Conservation (phyloP, 306 rosid genomes). For the Citrullus colocynthis region DNA sequence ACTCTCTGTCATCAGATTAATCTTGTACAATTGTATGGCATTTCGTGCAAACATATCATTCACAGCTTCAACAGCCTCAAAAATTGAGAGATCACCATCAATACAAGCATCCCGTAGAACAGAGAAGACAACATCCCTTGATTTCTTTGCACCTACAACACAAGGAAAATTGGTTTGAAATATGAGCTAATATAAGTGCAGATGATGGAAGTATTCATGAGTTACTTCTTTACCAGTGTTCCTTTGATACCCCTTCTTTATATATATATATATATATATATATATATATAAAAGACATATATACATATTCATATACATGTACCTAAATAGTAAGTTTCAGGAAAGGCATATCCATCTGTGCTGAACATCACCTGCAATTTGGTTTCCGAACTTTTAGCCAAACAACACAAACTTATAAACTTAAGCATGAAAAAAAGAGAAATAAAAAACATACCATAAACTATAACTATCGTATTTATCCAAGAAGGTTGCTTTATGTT, state of each 20-base stretch:
- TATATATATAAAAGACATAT: not conserved
- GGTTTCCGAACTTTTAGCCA: conserved; percentile 10
- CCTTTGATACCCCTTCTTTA: not conserved
- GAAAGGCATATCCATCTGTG: conserved; percentile 67
- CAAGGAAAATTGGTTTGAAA: conserved; percentile 4
- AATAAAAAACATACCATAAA: not conserved
- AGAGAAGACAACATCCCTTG: conserved; percentile 64
- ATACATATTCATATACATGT: conserved; percentile 9
- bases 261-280: not conserved
- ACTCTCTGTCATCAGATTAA: conserved; percentile 13
- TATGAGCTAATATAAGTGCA: not conserved
- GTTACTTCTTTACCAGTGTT: not conserved
- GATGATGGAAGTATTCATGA: not conserved
- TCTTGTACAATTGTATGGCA: conserved; percentile 59
- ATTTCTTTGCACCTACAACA: conserved; percentile 62
- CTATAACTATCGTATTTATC: not conserved
- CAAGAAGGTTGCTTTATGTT: not conserved
- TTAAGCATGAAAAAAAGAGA: not conserved
- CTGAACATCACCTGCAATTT: conserved; percentile 91
- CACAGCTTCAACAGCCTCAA: conserved; percentile 68
- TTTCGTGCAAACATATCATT: conserved; percentile 61
- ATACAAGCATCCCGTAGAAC: conserved; percentile 61
- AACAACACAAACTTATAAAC: not conserved
- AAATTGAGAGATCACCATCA: conserved; percentile 67
- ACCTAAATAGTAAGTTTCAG: conserved; percentile 90